Evolutionary conservation across 352 stramenopile genomes (phyloP).

Genomic region (Phytophthora syringae): DNA sequence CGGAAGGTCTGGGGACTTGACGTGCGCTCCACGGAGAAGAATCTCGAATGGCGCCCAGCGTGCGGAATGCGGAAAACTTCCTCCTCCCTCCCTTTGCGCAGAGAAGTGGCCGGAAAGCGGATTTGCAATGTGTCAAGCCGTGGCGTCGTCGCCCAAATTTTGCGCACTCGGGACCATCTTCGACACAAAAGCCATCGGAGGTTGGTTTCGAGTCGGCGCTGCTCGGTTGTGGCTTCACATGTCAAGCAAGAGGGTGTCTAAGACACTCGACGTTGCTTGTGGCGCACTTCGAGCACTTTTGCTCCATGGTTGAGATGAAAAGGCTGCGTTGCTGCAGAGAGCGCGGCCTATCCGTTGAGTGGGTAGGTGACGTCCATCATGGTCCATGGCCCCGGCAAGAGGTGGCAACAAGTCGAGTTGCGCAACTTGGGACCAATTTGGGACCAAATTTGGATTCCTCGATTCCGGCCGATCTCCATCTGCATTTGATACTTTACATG

Average conservation of each 20-base stretch:
- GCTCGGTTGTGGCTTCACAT: slow-evolving; percentile 6
- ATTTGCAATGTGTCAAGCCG: slow-evolving; percentile 25
- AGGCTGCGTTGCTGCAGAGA: background rate
- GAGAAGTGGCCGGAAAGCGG: slow-evolving; percentile 25
- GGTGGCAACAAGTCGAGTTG: background rate
- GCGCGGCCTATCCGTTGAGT: background rate
- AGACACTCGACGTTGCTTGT: no score
- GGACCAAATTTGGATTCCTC: background rate
- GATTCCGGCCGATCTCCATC: no score
- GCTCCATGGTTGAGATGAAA: background rate
- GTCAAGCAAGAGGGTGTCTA: no score
- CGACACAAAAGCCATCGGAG: slow-evolving; percentile 19
- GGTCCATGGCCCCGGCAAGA: no score
- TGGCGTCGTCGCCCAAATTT: slow-evolving; percentile 25
- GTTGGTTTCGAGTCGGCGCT: background rate
- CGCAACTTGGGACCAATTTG: slow-evolving; percentile 4
- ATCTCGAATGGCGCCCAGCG: slow-evolving; percentile 37
- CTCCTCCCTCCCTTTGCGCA: slow-evolving; percentile 10
- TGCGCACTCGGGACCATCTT: slow-evolving; percentile 30
- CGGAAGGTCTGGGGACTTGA: background rate
- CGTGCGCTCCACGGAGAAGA: slow-evolving; percentile 27
- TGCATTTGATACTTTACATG: slow-evolving; percentile 21
- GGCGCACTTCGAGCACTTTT: no score
- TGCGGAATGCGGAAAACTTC: background rate
- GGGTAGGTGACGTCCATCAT: no score